phyloP scores from a whole-genome alignment of 345 rosid genomes.

The Gossypium longicalyx region DNA sequence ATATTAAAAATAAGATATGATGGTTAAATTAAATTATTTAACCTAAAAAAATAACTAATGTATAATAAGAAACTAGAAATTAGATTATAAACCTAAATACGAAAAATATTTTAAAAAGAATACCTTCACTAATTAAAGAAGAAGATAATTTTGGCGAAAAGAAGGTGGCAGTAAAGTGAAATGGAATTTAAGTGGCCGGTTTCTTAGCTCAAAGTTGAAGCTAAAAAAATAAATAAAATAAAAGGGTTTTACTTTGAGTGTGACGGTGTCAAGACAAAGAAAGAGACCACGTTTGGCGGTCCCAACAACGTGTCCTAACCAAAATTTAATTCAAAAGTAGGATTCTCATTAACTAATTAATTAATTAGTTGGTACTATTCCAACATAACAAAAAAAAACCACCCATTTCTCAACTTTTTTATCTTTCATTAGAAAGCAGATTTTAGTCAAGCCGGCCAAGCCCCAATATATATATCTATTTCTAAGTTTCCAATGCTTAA shows the following conservation, averaged over 20 bases:
- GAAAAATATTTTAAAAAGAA: too few relatives aligned
- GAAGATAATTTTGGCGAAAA: too few relatives aligned
- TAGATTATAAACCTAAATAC: too few relatives aligned
- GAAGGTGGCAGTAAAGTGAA: too few relatives aligned
- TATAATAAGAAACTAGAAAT: too few relatives aligned
- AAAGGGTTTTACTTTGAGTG: not conserved
- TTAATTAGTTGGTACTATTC: not conserved
- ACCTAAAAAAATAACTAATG: too few relatives aligned
- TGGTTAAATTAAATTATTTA: too few relatives aligned
- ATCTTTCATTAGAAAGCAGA: not conserved
- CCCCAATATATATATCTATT: not conserved
- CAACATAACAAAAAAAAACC: not conserved
- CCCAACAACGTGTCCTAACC: constrained; percentile 14
- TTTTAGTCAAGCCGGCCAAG: constrained; percentile 33
- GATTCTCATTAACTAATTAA: not conserved
- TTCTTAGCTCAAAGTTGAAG: constrained; percentile 12
- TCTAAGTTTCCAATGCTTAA: not conserved
- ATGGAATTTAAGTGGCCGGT: constrained; percentile 10
- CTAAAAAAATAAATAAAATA: not conserved
- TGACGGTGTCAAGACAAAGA: not conserved
- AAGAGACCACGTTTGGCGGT: constrained; percentile 18
- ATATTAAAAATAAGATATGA: too few relatives aligned
- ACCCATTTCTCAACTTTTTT: constrained; percentile 5
- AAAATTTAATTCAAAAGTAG: not conserved
- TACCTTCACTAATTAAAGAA: too few relatives aligned